Evolutionary conservation across 768 basidiomycete species (phyloP).

Genomic region (Pleurotus giganteus): DNA sequence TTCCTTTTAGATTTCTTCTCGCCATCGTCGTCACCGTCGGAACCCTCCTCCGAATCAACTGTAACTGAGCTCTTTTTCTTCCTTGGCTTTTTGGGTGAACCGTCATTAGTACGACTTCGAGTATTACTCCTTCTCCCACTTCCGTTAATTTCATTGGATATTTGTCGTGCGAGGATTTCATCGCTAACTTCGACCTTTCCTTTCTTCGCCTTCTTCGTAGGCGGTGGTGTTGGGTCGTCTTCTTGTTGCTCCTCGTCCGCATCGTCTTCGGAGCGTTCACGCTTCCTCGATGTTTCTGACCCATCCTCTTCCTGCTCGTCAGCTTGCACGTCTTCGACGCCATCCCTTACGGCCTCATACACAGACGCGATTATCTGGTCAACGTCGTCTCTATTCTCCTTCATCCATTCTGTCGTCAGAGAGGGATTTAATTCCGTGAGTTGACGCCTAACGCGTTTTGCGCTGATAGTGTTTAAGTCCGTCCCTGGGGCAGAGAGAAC

Average conservation of each 20-base stretch:
- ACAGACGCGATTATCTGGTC: constrained; percentile 67
- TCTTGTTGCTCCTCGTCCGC: constrained; percentile 29
- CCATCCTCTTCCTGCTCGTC: constrained; percentile 25
- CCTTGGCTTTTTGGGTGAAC: constrained; percentile 41
- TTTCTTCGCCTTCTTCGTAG: constrained; percentile 49
- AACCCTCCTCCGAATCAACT: constrained; percentile 52
- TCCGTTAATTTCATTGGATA: constrained; percentile 69
- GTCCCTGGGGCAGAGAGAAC: constrained; percentile 77
- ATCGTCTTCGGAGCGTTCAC: constrained; percentile 35
- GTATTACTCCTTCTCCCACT: constrained; percentile 49
- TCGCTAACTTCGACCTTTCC: constrained; percentile 54
- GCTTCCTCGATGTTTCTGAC: constrained; percentile 30
- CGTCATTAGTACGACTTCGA: constrained; percentile 34
- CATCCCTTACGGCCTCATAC: constrained; percentile 56
- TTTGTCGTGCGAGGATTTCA: constrained; percentile 66
- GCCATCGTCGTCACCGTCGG: constrained; percentile 38
- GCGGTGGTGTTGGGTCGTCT: constrained; percentile 31
- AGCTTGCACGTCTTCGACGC: constrained; percentile 28
- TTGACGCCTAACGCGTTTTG: constrained; percentile 84
- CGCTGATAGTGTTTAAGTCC: constrained; percentile 78
- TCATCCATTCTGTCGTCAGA: constrained; percentile 59
- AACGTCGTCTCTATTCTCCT: constrained; percentile 64
- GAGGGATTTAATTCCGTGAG: constrained; percentile 51
- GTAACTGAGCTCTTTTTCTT: constrained; percentile 55
- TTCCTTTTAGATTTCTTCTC: constrained; percentile 43